Conservation (phyloP, 768 basidiomycete genomes). For the Collybiopsis confluens region DNA sequence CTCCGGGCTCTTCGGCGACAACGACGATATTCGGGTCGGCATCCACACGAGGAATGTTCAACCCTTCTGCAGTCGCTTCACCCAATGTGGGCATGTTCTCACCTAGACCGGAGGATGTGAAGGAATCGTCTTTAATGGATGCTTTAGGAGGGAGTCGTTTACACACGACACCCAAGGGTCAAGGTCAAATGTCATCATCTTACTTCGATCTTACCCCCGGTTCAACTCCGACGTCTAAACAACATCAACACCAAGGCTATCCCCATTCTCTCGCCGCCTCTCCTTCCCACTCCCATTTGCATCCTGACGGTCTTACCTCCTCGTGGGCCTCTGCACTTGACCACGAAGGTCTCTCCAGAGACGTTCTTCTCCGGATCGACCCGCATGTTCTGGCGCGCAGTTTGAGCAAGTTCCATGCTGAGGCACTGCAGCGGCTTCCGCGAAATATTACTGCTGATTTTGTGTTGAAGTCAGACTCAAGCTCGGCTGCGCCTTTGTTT, state of each 20-base stretch:
- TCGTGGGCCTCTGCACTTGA: constrained; percentile 49
- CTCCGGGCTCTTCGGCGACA: too few species aligned
- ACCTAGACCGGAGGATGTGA: constrained; percentile 43
- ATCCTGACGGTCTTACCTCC: constrained; percentile 28
- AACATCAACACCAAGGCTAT: too few species aligned
- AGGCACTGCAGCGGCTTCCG: constrained; percentile 46
- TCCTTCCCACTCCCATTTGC: neutral
- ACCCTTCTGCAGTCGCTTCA: constrained; percentile 41
- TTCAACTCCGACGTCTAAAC: too few species aligned
- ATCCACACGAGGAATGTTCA: constrained; percentile 52
- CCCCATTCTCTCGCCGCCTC: constrained; percentile 17
- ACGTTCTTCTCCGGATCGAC: constrained; percentile 62
- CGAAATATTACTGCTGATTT: constrained; percentile 47
- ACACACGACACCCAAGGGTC: constrained; percentile 8
- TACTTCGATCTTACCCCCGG: neutral
- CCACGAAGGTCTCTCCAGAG: constrained; percentile 64
- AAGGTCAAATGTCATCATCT: too few species aligned
- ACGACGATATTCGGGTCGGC: constrained; percentile 39
- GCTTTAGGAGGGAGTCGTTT: constrained; percentile 28
- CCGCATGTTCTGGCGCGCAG: constrained; percentile 58
- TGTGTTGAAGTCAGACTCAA: constrained; percentile 23
- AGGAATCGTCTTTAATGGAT: constrained; percentile 37
- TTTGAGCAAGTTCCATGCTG: constrained; percentile 58
- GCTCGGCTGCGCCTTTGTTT: constrained; percentile 39
- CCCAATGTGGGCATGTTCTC: constrained; percentile 42